Evolutionary conservation across 306 rosid species (phyloP).

Genomic region (Begonia fuchsioides): DNA sequence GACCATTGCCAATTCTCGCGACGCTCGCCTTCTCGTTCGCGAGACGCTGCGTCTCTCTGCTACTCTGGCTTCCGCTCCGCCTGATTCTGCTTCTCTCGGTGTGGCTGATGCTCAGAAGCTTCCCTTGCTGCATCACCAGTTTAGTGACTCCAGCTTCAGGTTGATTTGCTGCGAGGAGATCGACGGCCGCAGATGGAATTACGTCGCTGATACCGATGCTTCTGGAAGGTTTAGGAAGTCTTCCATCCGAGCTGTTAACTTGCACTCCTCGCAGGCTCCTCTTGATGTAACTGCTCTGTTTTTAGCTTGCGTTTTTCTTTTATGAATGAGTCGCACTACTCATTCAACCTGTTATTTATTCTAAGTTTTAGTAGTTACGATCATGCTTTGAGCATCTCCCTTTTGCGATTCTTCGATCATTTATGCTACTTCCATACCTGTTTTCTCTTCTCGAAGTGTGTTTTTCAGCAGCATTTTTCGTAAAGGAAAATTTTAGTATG

Average conservation of each 20-base stretch:
- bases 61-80: slow-evolving; percentile 39
- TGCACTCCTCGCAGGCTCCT: slow-evolving; percentile 57
- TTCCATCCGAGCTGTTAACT: slow-evolving; percentile 52
- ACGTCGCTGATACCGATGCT: slow-evolving; percentile 54
- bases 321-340: too few species aligned
- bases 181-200: slow-evolving; percentile 79
- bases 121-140: slow-evolving; percentile 17
- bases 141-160: slow-evolving; percentile 27
- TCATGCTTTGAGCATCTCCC: too few species aligned
- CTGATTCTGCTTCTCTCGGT: slow-evolving; percentile 12
- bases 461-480: too few species aligned
- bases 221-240: slow-evolving; percentile 36
- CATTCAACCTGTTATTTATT: too few species aligned
- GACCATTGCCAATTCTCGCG: slow-evolving; percentile 29
- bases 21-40: slow-evolving; percentile 50
- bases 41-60: slow-evolving; percentile 86
- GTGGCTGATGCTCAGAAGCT: slow-evolving; percentile 14
- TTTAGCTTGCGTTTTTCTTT: too few species aligned
- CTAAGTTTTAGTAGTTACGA: too few species aligned
- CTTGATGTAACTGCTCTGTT: slow-evolving; percentile 24
- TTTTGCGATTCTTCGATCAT: too few species aligned
- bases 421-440: too few species aligned
- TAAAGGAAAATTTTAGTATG: too few species aligned
- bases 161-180: slow-evolving; percentile 80
- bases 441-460: too few species aligned